Conservation (phyloP, 2,329 filamentous ascomycete genomes). For the Cercospora nicotianae region DNA sequence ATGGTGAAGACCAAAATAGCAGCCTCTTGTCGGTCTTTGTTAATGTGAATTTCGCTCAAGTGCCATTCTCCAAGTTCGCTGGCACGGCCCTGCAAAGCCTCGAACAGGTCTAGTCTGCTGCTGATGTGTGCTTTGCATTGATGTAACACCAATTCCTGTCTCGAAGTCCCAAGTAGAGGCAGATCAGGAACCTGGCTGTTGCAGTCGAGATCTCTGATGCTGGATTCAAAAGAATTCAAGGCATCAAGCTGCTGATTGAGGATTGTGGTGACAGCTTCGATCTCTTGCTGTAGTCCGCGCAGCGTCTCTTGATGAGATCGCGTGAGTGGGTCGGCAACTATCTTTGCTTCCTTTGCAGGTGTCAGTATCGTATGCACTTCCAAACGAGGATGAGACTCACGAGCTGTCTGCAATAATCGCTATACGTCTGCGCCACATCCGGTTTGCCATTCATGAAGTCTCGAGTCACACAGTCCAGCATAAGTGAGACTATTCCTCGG, state of each 20-base stretch:
- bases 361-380: constrained; percentile 1
- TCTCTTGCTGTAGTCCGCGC: constrained; percentile 15
- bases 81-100: constrained; percentile 13
- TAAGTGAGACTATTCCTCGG: constrained; percentile 16
- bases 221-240: constrained; percentile 12
- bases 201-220: constrained; percentile 14
- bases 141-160: constrained; percentile 12
- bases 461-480: constrained; percentile 16
- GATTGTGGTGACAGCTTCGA: constrained; percentile 13
- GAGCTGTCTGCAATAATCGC: constrained; percentile 14
- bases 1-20: constrained; percentile 44
- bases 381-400: not conserved
- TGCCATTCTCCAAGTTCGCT: constrained; percentile 19
- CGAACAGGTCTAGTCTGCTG: constrained; percentile 15
- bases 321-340: constrained; percentile 12
- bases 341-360: constrained; percentile 15
- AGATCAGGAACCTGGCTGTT: not conserved
- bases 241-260: constrained; percentile 16
- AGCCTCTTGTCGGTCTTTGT: constrained; percentile 20
- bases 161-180: not conserved
- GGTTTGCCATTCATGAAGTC: constrained; percentile 11
- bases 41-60: constrained; percentile 15
- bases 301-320: constrained; percentile 18
- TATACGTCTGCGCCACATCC: constrained; percentile 17
- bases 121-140: constrained; percentile 15